phyloP scores from a whole-genome alignment of 805 yeast species.

The Hanseniaspora guilliermondii region DNA sequence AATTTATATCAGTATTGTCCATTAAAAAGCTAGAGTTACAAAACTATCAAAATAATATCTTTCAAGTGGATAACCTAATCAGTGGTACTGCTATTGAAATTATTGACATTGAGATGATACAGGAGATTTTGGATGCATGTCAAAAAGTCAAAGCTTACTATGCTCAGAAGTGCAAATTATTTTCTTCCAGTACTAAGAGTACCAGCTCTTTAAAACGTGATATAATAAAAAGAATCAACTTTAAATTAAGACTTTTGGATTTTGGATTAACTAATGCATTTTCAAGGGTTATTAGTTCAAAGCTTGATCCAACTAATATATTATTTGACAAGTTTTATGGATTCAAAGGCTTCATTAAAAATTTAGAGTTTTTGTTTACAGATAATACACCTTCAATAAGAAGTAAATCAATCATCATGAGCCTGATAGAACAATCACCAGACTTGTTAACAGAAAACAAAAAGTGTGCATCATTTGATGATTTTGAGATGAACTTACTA shows the following conservation, averaged over 20 bases:
- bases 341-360: conserved; percentile 19
- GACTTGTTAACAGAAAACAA: conserved; percentile 2
- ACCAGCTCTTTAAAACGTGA: background rate
- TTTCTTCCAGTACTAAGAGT: background rate
- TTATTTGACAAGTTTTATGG: conserved; percentile 12
- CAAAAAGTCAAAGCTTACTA: background rate
- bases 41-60: conserved; percentile 12
- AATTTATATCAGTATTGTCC: background rate
- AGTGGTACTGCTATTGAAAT: conserved; percentile 1
- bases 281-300: conserved; percentile 14
- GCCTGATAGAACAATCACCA: conserved; percentile 1
- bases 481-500: conserved; percentile 17
- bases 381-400: background rate
- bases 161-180: background rate
- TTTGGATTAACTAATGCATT: conserved; percentile 3
- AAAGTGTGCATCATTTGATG: conserved; percentile 17
- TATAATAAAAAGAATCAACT: background rate
- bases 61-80: conserved; percentile 5
- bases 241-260: conserved; percentile 1
- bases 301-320: conserved; percentile 21
- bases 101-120: background rate
- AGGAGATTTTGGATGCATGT: background rate
- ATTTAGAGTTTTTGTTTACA: conserved; percentile 10
- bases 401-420: background rate
- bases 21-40: conserved; percentile 8